phyloP scores from a whole-genome alignment of 2,329 filamentous ascomycete genomes.

The Pezicula radicicola region DNA sequence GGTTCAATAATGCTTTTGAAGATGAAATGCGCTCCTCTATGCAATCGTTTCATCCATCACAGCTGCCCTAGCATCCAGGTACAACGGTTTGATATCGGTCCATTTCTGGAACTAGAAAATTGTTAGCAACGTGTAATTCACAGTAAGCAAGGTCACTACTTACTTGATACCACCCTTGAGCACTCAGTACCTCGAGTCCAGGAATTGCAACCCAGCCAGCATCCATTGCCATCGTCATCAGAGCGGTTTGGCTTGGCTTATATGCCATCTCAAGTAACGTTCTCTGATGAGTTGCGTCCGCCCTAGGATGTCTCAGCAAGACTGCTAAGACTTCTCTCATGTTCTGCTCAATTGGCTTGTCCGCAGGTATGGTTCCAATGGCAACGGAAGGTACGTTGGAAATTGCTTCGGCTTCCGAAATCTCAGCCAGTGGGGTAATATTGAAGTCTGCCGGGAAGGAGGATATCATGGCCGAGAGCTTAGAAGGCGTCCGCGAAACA shows the following conservation, averaged over 20 bases:
- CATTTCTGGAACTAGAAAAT: conserved; percentile 68
- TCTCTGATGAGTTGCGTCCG: conserved; percentile 33
- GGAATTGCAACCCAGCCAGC: conserved; percentile 80
- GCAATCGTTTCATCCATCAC: conserved; percentile 37
- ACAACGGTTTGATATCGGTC: conserved; percentile 77
- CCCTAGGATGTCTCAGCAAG: conserved; percentile 41
- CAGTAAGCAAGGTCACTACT: conserved; percentile 27
- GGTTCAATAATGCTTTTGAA: too few relatives aligned
- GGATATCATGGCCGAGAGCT: conserved; percentile 63
- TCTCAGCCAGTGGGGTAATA: conserved; percentile 58
- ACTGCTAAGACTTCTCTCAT: conserved; percentile 64
- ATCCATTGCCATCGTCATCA: conserved; percentile 80
- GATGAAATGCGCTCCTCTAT: too few relatives aligned
- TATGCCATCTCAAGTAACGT: conserved; percentile 95
- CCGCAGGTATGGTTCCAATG: conserved; percentile 87
- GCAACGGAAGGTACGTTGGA: conserved; percentile 63
- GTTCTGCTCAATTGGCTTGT: conserved; percentile 72
- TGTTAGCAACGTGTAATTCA: conserved; percentile 3
- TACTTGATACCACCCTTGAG: conserved; percentile 87
- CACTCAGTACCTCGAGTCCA: conserved; percentile 83
- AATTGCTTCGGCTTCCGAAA: conserved; percentile 46
- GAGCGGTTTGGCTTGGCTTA: conserved; percentile 76
- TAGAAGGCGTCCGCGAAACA: conserved; percentile 70
- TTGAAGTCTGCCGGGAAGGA: conserved; percentile 75
- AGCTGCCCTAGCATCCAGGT: conserved; percentile 62